Percentiles rank a stretch among this genome's conserved stretches.
These are phyloP conservation scores for Cyathus striatus DNA, from an alignment of 768 basidiomycete genomes.

Conservation along the genomic window DNA sequence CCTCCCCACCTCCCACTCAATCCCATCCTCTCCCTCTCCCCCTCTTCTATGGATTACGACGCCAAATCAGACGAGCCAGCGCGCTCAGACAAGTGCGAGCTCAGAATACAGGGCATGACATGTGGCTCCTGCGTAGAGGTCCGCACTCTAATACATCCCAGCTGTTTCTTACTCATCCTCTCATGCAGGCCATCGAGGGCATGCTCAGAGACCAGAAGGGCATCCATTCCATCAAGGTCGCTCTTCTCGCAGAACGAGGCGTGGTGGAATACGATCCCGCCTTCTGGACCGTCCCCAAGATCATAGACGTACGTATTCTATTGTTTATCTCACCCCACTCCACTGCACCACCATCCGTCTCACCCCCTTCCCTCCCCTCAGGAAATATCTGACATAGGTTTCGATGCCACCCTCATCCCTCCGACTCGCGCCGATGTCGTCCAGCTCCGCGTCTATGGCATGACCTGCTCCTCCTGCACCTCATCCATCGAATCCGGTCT, in stretches of 20 bases:
- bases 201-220: conserved; percentile 81
- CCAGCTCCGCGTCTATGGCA: conserved; percentile 80
- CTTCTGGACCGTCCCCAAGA: conserved; percentile 76
- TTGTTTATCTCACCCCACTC: no score
- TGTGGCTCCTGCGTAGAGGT: conserved; percentile 89
- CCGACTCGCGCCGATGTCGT: conserved; percentile 59
- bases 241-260: conserved; percentile 92
- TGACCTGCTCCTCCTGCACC: conserved; percentile 85
- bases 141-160: conserved; percentile 14
- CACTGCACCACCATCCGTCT: not conserved
- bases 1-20: no score
- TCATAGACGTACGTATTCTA: conserved; percentile 71
- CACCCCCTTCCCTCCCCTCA: conserved; percentile 19
- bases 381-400: conserved; percentile 93
- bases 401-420: conserved; percentile 79
- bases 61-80: conserved; percentile 17
- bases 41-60: conserved; percentile 10
- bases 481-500: conserved; percentile 72
- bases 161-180: not conserved
- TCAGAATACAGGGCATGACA: conserved; percentile 87
- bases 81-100: conserved; percentile 57
- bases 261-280: conserved; percentile 84
- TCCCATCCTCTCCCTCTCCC: no score
- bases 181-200: conserved; percentile 75
- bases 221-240: conserved; percentile 90